Percentiles rank a stretch among this genome's conserved stretches.
Evolutionary conservation across 306 rosid genomes (phyloP).

Genomic region (Acacia crassicarpa): DNA sequence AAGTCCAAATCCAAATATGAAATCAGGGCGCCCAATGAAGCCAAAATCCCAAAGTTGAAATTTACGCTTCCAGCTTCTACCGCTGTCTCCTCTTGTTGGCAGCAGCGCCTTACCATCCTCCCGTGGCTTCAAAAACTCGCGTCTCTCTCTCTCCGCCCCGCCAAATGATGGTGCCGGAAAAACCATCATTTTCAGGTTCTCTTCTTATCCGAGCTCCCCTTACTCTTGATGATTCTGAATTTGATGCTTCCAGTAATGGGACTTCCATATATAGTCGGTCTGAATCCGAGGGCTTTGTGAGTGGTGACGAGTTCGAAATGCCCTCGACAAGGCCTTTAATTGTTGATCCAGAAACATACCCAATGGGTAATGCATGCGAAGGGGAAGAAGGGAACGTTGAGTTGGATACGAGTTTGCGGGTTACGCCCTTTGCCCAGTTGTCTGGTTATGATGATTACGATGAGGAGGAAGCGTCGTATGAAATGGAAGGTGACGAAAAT

Average conservation of each 20-base stretch:
- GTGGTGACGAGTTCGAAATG: conserved; percentile 36
- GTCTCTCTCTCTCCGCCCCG: conserved; percentile 16
- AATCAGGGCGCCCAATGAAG: background rate
- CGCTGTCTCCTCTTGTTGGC: background rate
- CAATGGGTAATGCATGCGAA: background rate
- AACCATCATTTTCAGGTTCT: conserved; percentile 36
- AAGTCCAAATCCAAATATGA: background rate
- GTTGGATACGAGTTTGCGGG: conserved; percentile 25
- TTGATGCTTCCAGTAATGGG: conserved; percentile 29
- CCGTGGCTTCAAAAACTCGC: conserved; percentile 39
- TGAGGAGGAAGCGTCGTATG: conserved; percentile 29
- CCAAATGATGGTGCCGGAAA: conserved; percentile 2
- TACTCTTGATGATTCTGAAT: conserved; percentile 49
- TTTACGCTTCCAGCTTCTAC: background rate
- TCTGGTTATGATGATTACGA: conserved; percentile 44
- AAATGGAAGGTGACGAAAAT: conserved; percentile 27
- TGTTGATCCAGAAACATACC: conserved; percentile 24
- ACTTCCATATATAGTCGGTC: conserved; percentile 31
- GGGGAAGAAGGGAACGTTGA: conserved; percentile 24
- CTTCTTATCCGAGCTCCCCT: conserved; percentile 63
- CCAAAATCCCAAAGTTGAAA: conserved; percentile 12
- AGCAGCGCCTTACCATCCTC: background rate
- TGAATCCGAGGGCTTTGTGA: conserved; percentile 36
- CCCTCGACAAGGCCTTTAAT: conserved; percentile 31
- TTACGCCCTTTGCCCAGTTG: conserved; percentile 60